Percentiles rank a stretch among this genome's conserved stretches.
Conservation (phyloP, 129 eudicot species). For the Flaveria linearis region DNA sequence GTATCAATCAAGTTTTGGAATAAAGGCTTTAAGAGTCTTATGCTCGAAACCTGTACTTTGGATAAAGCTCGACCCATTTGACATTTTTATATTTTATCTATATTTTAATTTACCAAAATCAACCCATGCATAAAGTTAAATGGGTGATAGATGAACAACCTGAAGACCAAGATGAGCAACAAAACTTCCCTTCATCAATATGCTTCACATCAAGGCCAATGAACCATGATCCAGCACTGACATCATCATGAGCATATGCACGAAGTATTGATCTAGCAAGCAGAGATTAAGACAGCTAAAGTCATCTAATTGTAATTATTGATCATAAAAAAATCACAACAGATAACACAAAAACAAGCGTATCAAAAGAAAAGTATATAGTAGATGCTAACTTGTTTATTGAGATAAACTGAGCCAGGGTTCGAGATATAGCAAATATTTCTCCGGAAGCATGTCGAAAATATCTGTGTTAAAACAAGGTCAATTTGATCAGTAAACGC, state of each 20-base stretch:
- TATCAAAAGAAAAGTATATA: background rate
- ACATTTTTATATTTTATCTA: background rate
- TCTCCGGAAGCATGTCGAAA: conserved; percentile 91
- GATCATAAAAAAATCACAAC: background rate
- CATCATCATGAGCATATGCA: conserved; percentile 81
- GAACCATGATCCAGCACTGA: conserved; percentile 88
- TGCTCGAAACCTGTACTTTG: background rate
- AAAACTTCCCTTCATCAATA: conserved; percentile 79
- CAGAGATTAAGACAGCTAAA: conserved; percentile 19
- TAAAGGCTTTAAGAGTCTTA: conserved; percentile 7
- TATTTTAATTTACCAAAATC: background rate
- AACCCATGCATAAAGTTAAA: background rate
- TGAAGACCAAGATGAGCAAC: conserved; percentile 86
- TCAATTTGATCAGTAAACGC: conserved; percentile 7
- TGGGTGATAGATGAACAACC: conserved; percentile 41
- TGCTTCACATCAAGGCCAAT: conserved; percentile 80
- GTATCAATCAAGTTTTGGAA: background rate
- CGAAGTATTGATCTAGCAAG: conserved; percentile 64
- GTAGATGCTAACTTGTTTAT: conserved; percentile 57
- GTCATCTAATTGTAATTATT: conserved; percentile 4
- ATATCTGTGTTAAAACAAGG: conserved; percentile 52
- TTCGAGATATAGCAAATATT: conserved; percentile 69
- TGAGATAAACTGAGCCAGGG: conserved; percentile 78
- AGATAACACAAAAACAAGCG: background rate
- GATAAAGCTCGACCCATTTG: background rate